These are phyloP conservation scores for Starmerella cellae DNA, from an alignment of 805 yeast genomes.

Conservation along the genomic window DNA sequence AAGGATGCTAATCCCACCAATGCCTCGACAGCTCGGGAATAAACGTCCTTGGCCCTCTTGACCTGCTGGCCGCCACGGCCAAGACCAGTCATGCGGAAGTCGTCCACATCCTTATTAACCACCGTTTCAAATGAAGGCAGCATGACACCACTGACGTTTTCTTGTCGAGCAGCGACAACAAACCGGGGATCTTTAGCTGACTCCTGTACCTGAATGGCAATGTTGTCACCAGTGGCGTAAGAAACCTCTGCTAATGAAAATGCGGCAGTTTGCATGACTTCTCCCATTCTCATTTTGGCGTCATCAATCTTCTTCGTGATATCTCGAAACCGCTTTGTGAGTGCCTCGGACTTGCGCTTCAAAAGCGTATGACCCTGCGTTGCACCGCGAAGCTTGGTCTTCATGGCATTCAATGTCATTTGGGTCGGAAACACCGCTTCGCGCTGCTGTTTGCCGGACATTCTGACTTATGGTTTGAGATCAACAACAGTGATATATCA, in stretches of 20 bases:
- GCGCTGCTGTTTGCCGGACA: conserved; percentile 63
- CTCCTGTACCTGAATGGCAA: conserved; percentile 91
- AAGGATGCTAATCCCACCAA: conserved; percentile 88
- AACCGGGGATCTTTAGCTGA: conserved; percentile 78
- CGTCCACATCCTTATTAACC: conserved; percentile 74
- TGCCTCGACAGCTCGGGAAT: conserved; percentile 93
- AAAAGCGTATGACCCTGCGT: conserved; percentile 87
- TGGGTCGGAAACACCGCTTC: conserved; percentile 96
- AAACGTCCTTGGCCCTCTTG: conserved; percentile 82
- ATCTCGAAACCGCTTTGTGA: conserved; percentile 91
- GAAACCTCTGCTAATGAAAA: conserved; percentile 94
- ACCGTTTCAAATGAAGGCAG: conserved; percentile 84
- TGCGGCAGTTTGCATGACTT: conserved; percentile 96
- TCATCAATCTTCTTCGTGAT: conserved; percentile 89
- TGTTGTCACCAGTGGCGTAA: conserved; percentile 94
- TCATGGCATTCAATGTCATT: conserved; percentile 93
- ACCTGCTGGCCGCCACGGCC: conserved; percentile 99
- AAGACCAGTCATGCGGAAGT: conserved; percentile 88
- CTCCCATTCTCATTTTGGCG: conserved; percentile 92
- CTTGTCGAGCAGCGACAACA: conserved; percentile 82
- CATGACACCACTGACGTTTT: conserved; percentile 90
- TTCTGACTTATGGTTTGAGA: too few species aligned
- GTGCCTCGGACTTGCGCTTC: conserved; percentile 92
- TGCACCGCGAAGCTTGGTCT: conserved; percentile 91
- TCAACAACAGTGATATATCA: too few species aligned